Evolutionary conservation across 108 stramenopile genomes (phyloP).

Genomic region (Nannochloropsis salina): DNA sequence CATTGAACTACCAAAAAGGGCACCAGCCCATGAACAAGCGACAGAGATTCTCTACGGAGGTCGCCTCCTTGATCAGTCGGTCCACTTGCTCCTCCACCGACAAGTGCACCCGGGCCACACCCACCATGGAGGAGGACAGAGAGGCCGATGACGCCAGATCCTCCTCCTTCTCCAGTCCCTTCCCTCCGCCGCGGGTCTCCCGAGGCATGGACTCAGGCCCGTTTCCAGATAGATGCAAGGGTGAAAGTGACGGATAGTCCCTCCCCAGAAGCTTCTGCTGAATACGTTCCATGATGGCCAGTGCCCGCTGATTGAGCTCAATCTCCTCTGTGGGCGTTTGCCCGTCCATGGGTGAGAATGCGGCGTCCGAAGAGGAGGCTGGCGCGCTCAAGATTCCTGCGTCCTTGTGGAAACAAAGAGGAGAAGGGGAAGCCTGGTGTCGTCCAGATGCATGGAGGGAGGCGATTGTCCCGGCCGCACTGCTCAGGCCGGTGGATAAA

Average conservation of each 20-base stretch:
- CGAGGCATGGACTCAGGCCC: not conserved
- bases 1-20: conserved; percentile 25
- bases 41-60: conserved; percentile 32
- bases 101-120: not conserved
- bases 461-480: no score
- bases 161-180: not conserved
- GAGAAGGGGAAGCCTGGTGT: no score
- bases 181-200: not conserved
- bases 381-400: no score
- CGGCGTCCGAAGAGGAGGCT: no score
- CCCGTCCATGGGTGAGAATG: not conserved
- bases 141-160: not conserved
- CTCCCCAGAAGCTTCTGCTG: conserved; percentile 33
- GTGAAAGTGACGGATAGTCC: conserved; percentile 6
- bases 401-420: no score
- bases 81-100: conserved; percentile 31
- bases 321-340: conserved; percentile 7
- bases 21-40: conserved; percentile 34
- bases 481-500: no score
- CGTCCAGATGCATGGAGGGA: no score
- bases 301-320: conserved; percentile 20
- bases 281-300: conserved; percentile 30
- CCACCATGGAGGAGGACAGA: not conserved
- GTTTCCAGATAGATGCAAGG: not conserved
- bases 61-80: conserved; percentile 30